Conservation (phyloP, 371 early-diverging fungal species). For the Capillidium heterosporum region DNA sequence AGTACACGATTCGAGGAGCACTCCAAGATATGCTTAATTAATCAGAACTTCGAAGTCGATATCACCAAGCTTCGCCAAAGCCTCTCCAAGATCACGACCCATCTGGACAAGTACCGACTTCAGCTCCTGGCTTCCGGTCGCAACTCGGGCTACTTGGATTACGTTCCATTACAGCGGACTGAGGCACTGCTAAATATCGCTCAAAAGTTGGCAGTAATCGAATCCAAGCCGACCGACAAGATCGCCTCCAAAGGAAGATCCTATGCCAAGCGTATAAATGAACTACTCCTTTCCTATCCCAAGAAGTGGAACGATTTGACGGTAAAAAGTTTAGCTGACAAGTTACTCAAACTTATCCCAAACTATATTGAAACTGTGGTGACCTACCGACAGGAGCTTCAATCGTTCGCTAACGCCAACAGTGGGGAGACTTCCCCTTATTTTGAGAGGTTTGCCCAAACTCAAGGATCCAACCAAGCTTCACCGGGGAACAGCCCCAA, state of each 20-base stretch:
- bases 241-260: not conserved
- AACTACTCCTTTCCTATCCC: not conserved
- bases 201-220: not conserved
- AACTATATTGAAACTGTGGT: not conserved
- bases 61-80: not conserved
- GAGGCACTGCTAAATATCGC: not conserved
- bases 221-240: not conserved
- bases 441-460: not conserved
- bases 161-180: not conserved
- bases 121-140: not conserved
- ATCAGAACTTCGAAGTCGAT: slow-evolving; percentile 14
- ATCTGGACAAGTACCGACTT: not conserved
- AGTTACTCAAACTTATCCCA: not conserved
- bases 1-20: slow-evolving; percentile 32
- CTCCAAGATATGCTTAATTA: slow-evolving; percentile 31
- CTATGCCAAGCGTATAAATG: not conserved
- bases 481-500: slow-evolving; percentile 3
- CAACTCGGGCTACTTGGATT: not conserved
- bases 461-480: not conserved
- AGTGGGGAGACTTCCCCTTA: not conserved
- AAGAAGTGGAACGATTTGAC: not conserved
- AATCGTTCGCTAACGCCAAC: not conserved
- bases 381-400: not conserved
- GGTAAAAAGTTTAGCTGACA: not conserved
- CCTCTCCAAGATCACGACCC: not conserved